These are phyloP conservation scores for Salix brachista DNA, from an alignment of 345 rosid genomes.

Conservation along the genomic window DNA sequence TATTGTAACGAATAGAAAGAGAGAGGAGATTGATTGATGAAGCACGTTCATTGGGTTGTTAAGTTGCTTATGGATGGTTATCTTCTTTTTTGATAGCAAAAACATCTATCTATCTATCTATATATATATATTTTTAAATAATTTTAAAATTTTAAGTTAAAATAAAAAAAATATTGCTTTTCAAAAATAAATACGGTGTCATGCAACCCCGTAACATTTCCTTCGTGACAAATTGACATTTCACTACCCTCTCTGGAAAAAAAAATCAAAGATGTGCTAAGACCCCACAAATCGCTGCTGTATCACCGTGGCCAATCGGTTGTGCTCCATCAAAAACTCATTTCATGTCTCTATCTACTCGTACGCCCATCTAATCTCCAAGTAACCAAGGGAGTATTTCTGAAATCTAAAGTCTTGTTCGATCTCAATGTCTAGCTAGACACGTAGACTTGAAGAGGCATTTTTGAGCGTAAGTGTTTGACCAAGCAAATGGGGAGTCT, in stretches of 20 bases:
- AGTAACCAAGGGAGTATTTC: not conserved
- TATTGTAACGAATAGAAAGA: not conserved
- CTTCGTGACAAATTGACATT: not conserved
- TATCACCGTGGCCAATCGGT: not conserved
- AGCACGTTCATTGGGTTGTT: conserved; percentile 3
- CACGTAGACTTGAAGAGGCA: not conserved
- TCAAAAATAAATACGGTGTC: too few relatives aligned
- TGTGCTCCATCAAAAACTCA: not conserved
- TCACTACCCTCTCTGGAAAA: not conserved
- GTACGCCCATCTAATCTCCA: conserved; percentile 3
- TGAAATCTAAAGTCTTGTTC: not conserved
- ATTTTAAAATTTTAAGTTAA: too few relatives aligned
- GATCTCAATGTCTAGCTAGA: conserved; percentile 7
- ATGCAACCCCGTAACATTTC: not conserved
- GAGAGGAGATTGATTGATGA: not conserved
- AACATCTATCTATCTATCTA: not conserved
- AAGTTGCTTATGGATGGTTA: conserved; percentile 16
- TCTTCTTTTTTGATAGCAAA: conserved; percentile 18
- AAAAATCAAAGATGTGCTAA: not conserved
- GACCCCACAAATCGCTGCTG: conserved; percentile 11
- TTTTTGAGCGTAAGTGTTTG: conserved; percentile 3
- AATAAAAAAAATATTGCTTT: too few relatives aligned
- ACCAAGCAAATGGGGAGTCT: conserved; percentile 7
- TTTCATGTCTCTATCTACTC: conserved; percentile 9
- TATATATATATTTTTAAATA: too few relatives aligned